phyloP scores from a whole-genome alignment of 345 rosid species.

The Gossypium mustelinum region DNA sequence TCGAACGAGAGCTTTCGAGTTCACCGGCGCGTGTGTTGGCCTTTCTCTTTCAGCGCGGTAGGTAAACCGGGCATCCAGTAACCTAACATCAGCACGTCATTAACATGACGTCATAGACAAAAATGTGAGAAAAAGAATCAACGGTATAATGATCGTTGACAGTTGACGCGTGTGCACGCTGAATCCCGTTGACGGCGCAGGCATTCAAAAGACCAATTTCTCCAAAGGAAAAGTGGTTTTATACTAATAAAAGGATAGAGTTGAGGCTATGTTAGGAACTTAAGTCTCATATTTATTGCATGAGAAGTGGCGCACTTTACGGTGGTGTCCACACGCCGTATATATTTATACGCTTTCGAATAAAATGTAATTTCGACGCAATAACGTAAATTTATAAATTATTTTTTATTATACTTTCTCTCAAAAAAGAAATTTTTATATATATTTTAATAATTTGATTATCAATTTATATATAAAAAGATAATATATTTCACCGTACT shows the following conservation, averaged over 20 bases:
- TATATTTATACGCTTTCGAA: slow-evolving; percentile 10
- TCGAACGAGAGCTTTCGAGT: background rate
- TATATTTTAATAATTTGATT: no score
- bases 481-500: accelerated
- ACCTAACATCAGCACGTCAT: slow-evolving; percentile 27
- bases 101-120: slow-evolving; percentile 26
- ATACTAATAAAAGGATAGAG: background rate
- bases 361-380: no score
- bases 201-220: background rate
- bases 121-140: background rate
- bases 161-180: slow-evolving; percentile 5
- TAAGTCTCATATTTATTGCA: slow-evolving; percentile 21
- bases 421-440: no score
- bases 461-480: no score
- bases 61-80: slow-evolving; percentile 22
- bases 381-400: no score
- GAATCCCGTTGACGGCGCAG: background rate
- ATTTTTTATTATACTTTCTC: no score
- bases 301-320: slow-evolving; percentile 41
- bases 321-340: slow-evolving; percentile 33
- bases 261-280: background rate
- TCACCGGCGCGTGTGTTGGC: slow-evolving; percentile 35
- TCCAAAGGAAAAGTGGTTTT: background rate
- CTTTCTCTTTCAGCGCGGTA: slow-evolving; percentile 39
- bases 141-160: slow-evolving; percentile 5